Evolutionary conservation across 257 asterid genomes (phyloP), one percentile per base, ranked within the genome.

Genomic region (Salvia hispanica): DNA sequence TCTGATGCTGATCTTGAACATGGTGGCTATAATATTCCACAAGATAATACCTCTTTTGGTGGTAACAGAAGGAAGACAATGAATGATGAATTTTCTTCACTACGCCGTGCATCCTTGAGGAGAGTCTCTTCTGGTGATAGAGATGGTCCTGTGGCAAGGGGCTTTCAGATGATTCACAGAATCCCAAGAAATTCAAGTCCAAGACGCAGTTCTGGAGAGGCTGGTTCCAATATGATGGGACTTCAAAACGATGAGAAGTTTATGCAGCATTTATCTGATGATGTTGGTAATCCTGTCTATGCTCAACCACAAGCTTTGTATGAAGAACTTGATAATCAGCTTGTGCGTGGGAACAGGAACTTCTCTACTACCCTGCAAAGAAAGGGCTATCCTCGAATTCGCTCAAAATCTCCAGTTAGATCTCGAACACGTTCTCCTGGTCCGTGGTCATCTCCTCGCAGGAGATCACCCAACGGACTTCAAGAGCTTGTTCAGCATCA

Each of bases 381-480:
- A 69, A 81, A 88, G 70, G 84, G 80, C 6, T 87, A 83, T 72
- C 76, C 82, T 56, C 86, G 80, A 65, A 71, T 73, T 70, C 82
- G 73, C 39, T 83, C 95, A 40, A 89, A 89, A 74, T 92, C 98
- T 63, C 96, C 95, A 0, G 73, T 71, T 62, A 78, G 89, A 74
- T 80, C 91, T 34, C 79, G 85, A 52, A 69, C 91, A 16, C 87
- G 84, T 16, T 82, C 97, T 7, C 96, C 96, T 63, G 93, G 82
- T 13, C 82, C 82, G 16, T 85, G 96, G 96, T 75, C 86, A 36
- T 81, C 95, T 77, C 86, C 95, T 46, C 80, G 88, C 61, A 85
- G 91, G 73, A 81, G 97, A 78, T 84, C 88, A 15, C 85, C 86
- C 1, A 83, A 81, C 46, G 87, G 84, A 56, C 84, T 60, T 72